Base-by-base conservation (phyloP, 805 yeast species). In the Grigorovia jiainica region DNA sequence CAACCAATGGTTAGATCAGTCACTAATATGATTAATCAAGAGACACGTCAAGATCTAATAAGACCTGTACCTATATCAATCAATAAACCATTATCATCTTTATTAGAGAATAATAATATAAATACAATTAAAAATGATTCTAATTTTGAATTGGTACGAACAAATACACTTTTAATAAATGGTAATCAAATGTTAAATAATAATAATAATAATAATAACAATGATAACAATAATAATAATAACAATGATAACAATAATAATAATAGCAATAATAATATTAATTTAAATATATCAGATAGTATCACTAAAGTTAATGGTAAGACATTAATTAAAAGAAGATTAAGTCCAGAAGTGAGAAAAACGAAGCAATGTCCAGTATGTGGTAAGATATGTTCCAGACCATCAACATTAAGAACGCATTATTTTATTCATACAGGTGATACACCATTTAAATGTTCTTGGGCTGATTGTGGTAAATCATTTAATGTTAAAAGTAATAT, bases 401-500 rank as follows among this genome's bases (percentile, higher is more conserved):
- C 95, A 7, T 79, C 87, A 6, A 85, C 92, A 1, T 66, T 86
- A 42, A 80, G 78, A 48, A 86, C 87, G 3, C 95, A 87, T 60
- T 68, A 73, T 48, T 74, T 85, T 48, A 81, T 85, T 5, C 95
- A 87, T 58, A 80, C 87, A 0, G 87, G 87, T 10, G 87, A 79
- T 52, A 79, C 79, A 51, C 87, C 87, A 6, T 80, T 73, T 55
- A 63, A 63, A 42, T 81, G 87, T 57, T 58, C 65, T 10, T 79
- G 82, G 76, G 64, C 64, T 0, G 74, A 72, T 18, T 87, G 96
- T 61, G 76, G 75, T 0, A 77, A 79, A 51, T 51, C 72, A 6
- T 87, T 87, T 57, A 76, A 81, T 15, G 87, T 89, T 15, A 75
- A 85, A 53, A 77, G 86, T 34, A 89, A 87, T 55, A 77, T 87